A percentile compares a stretch with the other conserved stretches of the same genome.
phyloP scores from a whole-genome alignment of 371 early-diverging fungal species.

The Mucor indicus region DNA sequence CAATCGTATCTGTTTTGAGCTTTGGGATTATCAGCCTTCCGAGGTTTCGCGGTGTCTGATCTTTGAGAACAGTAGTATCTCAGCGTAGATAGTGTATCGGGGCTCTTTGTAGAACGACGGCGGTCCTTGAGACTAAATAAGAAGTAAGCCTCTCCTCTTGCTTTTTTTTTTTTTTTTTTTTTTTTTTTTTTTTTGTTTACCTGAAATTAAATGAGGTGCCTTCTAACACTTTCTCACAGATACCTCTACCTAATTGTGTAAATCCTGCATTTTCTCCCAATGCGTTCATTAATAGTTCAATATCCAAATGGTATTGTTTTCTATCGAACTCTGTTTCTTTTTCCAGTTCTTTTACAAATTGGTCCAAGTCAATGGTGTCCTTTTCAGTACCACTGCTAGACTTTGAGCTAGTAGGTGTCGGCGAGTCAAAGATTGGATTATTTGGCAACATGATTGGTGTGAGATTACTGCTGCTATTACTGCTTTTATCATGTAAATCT shows the following conservation, averaged over 20 bases:
- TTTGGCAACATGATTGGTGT: background rate
- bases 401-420: background rate
- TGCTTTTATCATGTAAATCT: background rate
- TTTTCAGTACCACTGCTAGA: background rate
- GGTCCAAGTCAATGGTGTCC: conserved; percentile 20
- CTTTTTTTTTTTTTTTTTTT: too few species aligned
- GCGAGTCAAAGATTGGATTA: background rate
- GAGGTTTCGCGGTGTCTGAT: conserved; percentile 43
- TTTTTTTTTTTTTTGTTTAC: conserved; percentile 15
- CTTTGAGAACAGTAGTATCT: conserved; percentile 52
- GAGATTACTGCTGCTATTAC: background rate
- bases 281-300: conserved; percentile 24
- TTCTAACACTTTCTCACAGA: conserved; percentile 41
- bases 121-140: conserved; percentile 43
- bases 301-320: conserved; percentile 39
- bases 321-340: conserved; percentile 41
- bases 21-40: conserved; percentile 46
- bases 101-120: conserved; percentile 43
- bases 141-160: too few species aligned
- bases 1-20: conserved; percentile 41
- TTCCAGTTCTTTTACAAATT: conserved; percentile 34
- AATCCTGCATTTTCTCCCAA: conserved; percentile 31
- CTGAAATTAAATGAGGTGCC: conserved; percentile 52
- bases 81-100: conserved; percentile 42
- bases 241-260: conserved; percentile 43